Base-by-base conservation (phyloP, 176 grass and related monocot genomes). In the Stipa capillata region DNA sequence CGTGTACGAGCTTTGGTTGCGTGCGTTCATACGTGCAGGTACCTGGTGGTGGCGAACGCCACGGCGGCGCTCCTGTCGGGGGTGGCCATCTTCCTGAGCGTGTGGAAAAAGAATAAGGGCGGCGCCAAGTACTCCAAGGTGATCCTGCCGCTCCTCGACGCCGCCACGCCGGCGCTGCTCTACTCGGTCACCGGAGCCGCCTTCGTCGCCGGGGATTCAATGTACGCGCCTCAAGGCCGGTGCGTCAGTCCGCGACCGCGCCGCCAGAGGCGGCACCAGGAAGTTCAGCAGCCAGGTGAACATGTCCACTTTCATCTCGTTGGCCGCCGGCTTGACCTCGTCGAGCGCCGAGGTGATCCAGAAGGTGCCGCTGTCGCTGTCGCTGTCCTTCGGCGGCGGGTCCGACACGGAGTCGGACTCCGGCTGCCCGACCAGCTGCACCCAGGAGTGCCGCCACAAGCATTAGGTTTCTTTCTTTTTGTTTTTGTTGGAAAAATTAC, bases 81-180 rank as follows among this genome's bases (percentile, higher is more conserved):
- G 5, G 68, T 70, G 42, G 82, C 87, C 52, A 75, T 85, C 42
- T 81, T 85, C 77, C 82, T 89, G 10, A 44, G 20, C 43, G 37
- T 85, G 33, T 85, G 82, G 80, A 85, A 89, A 82, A 89, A n/a
- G n/a, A n/a, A n/a, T n/a, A n/a, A 89, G 52, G 76, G 56, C 21
- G 5, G 5, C 1, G 28, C 0, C n/a, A 69, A 35, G 44, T n/a
- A 0, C 20, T 39, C 70, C 15, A 61, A 0, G 42, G n/a, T n/a
- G n/a, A n/a, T n/a, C 32, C 29, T 85, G 53, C 76, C 77, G 16
- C 13, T 89, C 11, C 52, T 89, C 6, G 87, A 20, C 70, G 70
- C 24, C 62, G 70, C 28, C 52, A 76, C 60, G 28, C 87, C 70
- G 21, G 77, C 69, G 62, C 62, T 89, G 35, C 82, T 89, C 70